phyloP scores from a whole-genome alignment of 164 flowering plant species.

The Sedum album region DNA sequence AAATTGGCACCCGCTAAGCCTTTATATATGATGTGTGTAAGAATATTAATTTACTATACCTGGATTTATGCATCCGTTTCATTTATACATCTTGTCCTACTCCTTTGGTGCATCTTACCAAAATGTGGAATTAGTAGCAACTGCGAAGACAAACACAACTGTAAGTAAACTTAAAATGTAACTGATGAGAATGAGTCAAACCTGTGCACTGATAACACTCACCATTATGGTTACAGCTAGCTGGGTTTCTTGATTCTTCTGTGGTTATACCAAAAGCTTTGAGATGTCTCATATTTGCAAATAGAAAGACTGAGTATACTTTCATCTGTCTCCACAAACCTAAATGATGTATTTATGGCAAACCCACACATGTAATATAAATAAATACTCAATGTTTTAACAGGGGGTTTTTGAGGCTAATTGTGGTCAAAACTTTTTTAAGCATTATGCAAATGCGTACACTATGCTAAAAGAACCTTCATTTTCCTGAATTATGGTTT shows the following conservation, averaged over 20 bases:
- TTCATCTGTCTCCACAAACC: background rate
- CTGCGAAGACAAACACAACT: background rate
- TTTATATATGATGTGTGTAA: slow-evolving; percentile 3
- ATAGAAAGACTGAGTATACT: background rate
- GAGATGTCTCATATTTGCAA: no score
- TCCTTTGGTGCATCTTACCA: background rate
- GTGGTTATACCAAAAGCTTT: background rate
- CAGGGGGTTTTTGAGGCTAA: background rate
- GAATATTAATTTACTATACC: background rate
- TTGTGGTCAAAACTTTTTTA: background rate
- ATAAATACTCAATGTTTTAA: background rate
- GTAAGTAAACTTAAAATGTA: background rate
- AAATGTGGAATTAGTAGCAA: background rate
- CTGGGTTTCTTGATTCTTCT: background rate
- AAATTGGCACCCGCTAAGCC: slow-evolving; percentile 18
- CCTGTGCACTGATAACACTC: no score
- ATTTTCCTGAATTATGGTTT: background rate
- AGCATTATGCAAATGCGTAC: background rate
- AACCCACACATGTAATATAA: background rate
- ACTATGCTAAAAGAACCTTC: background rate
- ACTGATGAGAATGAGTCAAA: background rate
- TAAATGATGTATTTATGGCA: background rate
- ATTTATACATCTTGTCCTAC: background rate
- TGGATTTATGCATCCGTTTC: background rate
- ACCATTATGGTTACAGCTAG: background rate